A percentile compares a stretch with the other conserved stretches of the same genome.
phyloP scores from a whole-genome alignment of 2,329 filamentous ascomycete species.

The Curvularia verruculosa region DNA sequence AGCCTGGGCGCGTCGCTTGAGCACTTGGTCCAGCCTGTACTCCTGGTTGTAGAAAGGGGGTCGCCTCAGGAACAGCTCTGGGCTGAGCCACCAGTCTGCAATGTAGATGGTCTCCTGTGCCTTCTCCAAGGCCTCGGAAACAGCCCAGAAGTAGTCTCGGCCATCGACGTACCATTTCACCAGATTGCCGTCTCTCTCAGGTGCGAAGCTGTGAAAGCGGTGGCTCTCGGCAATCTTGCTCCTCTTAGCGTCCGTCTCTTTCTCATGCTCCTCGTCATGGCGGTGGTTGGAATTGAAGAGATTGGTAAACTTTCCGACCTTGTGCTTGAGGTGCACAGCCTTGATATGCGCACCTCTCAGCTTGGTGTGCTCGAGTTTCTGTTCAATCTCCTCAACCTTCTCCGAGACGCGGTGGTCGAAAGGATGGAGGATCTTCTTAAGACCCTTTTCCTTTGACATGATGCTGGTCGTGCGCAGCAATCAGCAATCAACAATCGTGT shows the following conservation, averaged over 20 bases:
- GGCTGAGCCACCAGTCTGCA: slow-evolving; percentile 95
- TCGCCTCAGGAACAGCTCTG: slow-evolving; percentile 82
- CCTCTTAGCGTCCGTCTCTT: slow-evolving; percentile 81
- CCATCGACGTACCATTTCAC: slow-evolving; percentile 98
- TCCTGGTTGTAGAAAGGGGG: slow-evolving; percentile 83
- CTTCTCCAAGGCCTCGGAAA: slow-evolving; percentile 85
- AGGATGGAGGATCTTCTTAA: slow-evolving; percentile 49
- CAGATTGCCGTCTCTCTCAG: slow-evolving; percentile 81
- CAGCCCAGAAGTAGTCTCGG: slow-evolving; percentile 91
- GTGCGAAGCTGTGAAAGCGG: slow-evolving; percentile 89
- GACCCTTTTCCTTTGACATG: slow-evolving; percentile 33
- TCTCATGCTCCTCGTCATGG: slow-evolving; percentile 91
- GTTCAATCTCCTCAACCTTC: slow-evolving; percentile 44
- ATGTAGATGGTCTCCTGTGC: slow-evolving; percentile 96
- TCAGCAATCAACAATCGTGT: slow-evolving; percentile 18
- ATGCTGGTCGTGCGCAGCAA: slow-evolving; percentile 21
- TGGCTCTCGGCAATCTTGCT: slow-evolving; percentile 72
- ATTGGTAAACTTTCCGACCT: slow-evolving; percentile 68
- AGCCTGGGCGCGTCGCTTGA: slow-evolving; percentile 87
- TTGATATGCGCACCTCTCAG: slow-evolving; percentile 59
- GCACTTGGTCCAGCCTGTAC: slow-evolving; percentile 82
- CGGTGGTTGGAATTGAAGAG: slow-evolving; percentile 85
- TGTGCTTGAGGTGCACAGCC: slow-evolving; percentile 65
- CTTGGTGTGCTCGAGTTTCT: slow-evolving; percentile 55
- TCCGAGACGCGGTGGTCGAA: slow-evolving; percentile 42